Percentiles rank a stretch among this genome's conserved stretches.
Conservation (phyloP, 208 protist genomes). For the Crithidia bombi region DNA sequence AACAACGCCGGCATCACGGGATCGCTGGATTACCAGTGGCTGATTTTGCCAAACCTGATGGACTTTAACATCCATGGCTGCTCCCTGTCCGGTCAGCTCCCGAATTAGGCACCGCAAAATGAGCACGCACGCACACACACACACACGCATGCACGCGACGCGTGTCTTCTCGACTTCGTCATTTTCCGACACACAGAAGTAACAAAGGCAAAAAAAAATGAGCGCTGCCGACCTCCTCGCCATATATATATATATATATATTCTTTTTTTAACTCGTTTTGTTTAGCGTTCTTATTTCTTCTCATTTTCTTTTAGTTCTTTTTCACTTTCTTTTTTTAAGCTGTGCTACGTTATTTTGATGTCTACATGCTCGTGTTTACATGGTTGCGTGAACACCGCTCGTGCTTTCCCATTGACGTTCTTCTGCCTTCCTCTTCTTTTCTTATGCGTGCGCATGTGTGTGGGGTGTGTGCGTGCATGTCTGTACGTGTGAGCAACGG, state of each 20-base stretch:
- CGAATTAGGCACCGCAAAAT: background rate
- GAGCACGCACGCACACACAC: background rate
- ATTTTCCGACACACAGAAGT: background rate
- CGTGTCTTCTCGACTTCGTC: too few species aligned
- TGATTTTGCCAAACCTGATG: background rate
- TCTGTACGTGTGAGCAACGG: too few species aligned
- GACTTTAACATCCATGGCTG: background rate
- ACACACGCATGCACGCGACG: too few species aligned
- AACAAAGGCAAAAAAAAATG: background rate
- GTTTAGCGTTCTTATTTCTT: background rate
- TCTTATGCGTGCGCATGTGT: background rate
- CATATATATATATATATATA: constrained; percentile 7
- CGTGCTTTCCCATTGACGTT: background rate
- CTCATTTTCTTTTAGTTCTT: background rate
- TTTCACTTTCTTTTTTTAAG: background rate
- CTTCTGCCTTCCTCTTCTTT: background rate
- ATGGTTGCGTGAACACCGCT: too few species aligned
- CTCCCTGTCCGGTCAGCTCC: constrained; percentile 1
- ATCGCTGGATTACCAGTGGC: background rate
- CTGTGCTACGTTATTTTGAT: too few species aligned
- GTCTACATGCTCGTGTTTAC: too few species aligned
- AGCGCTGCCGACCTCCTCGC: background rate
- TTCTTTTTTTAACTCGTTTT: background rate
- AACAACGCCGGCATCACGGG: background rate
- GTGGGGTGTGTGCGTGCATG: too few species aligned